phyloP scores from a whole-genome alignment of 75 land plant species.

The Sequoia sempervirens region DNA sequence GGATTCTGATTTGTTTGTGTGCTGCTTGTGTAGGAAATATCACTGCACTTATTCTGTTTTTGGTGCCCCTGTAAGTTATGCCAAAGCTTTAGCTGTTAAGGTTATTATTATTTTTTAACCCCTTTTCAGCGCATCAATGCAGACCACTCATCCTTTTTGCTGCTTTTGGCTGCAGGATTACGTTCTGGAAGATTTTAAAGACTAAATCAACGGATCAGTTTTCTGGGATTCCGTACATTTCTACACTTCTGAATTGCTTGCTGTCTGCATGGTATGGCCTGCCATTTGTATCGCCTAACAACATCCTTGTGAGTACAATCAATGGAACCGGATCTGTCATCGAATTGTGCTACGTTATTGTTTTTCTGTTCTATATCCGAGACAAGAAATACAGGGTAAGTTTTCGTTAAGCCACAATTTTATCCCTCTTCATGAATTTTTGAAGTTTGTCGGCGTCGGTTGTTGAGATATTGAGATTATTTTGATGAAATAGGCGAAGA shows the following conservation, averaged over 20 bases:
- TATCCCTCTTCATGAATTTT: too few relatives aligned
- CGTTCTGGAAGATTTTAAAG: constrained; percentile 48
- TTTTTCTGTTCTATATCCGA: constrained; percentile 47
- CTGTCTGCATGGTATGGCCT: constrained; percentile 64
- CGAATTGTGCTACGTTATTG: constrained; percentile 56
- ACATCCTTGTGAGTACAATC: constrained; percentile 62
- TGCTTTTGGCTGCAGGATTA: constrained; percentile 26
- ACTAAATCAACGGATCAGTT: constrained; percentile 56
- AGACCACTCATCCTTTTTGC: background rate
- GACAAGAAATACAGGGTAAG: constrained; percentile 33
- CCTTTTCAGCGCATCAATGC: background rate
- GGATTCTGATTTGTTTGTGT: background rate
- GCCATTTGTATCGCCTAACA: constrained; percentile 73
- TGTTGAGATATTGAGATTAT: background rate
- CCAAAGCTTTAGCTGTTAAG: too few relatives aligned
- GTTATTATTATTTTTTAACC: too few relatives aligned
- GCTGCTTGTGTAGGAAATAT: background rate
- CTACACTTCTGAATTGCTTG: constrained; percentile 64
- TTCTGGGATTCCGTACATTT: constrained; percentile 63
- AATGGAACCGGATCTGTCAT: constrained; percentile 65
- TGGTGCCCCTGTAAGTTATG: constrained; percentile 4
- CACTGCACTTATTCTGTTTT: constrained; percentile 4
- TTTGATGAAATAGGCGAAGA: constrained; percentile 7
- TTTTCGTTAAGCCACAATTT: too few relatives aligned
- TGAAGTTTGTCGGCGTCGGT: too few relatives aligned